These are phyloP conservation scores for Hanseniaspora meyeri DNA, from an alignment of 805 yeast genomes.

Conservation along the genomic window DNA sequence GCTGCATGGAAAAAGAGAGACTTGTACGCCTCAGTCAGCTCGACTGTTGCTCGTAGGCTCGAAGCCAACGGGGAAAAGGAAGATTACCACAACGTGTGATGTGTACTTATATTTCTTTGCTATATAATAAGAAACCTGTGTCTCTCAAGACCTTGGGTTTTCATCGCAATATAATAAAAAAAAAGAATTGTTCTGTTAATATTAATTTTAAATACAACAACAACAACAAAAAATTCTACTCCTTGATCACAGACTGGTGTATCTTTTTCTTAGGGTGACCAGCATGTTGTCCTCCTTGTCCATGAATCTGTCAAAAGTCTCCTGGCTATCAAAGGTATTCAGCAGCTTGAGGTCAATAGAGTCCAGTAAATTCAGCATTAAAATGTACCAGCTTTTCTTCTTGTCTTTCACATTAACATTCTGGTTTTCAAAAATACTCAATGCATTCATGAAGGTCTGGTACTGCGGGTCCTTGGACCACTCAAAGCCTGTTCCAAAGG, in stretches of 20 bases:
- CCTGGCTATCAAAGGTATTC: neutral
- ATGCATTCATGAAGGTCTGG: constrained; percentile 52
- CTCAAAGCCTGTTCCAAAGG: constrained; percentile 25
- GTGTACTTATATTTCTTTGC: no score
- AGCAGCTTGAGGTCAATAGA: neutral
- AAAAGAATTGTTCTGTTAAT: no score
- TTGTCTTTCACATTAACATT: neutral
- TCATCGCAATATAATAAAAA: no score
- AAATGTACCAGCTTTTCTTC: neutral
- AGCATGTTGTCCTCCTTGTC: neutral
- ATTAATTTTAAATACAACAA: no score
- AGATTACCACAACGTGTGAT: no score
- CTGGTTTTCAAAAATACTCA: constrained; percentile 61
- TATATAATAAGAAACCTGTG: no score
- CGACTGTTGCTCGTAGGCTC: neutral
- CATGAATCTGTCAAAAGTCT: neutral
- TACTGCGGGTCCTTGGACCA: constrained; percentile 55
- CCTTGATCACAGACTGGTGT: neutral
- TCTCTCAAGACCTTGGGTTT: no score
- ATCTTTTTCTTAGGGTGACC: neutral
- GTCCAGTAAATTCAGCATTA: constrained; percentile 6
- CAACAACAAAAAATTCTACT: no score
- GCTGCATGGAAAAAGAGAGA: neutral
- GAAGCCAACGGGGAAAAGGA: neutral
- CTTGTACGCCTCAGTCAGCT: neutral